phyloP scores from a whole-genome alignment of 352 stramenopile genomes.

The Phytopythium chamaehyphon region DNA sequence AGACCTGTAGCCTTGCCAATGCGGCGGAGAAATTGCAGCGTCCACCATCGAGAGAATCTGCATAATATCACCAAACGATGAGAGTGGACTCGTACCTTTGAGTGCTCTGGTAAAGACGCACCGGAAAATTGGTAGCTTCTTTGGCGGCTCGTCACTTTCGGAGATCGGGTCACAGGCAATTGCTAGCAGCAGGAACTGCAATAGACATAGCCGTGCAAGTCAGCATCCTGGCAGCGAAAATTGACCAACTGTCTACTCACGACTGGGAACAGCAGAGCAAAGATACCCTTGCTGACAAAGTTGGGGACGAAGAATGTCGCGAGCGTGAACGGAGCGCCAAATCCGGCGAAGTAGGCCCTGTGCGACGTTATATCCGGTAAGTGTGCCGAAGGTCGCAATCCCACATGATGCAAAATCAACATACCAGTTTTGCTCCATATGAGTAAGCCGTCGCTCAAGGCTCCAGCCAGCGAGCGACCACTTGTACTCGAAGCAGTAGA shows the following conservation, averaged over 20 bases:
- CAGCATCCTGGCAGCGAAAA: no score
- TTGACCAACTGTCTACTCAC: no score
- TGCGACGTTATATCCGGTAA: no score
- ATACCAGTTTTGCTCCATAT: constrained; percentile 84
- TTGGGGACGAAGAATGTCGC: constrained; percentile 88
- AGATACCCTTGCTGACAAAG: constrained; percentile 89
- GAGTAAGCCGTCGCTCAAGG: constrained; percentile 66
- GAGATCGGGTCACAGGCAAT: constrained; percentile 74
- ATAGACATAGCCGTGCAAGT: not conserved
- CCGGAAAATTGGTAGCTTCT: constrained; percentile 76
- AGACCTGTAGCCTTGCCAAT: constrained; percentile 76
- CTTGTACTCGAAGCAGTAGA: constrained; percentile 92
- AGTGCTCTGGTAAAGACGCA: constrained; percentile 7
- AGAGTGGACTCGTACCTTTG: no score
- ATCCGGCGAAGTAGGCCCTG: constrained; percentile 84
- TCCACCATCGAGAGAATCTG: constrained; percentile 83
- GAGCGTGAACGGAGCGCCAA: constrained; percentile 83
- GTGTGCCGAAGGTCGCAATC: not conserved
- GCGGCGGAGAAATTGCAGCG: constrained; percentile 70
- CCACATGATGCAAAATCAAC: not conserved
- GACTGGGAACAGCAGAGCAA: constrained; percentile 82
- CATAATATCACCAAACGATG: not conserved
- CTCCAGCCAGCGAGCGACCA: constrained; percentile 86
- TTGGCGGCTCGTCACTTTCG: constrained; percentile 33
- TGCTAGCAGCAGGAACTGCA: constrained; percentile 77